Conservation (phyloP, 1,139 yeast species). For the Diutina rugosa region DNA sequence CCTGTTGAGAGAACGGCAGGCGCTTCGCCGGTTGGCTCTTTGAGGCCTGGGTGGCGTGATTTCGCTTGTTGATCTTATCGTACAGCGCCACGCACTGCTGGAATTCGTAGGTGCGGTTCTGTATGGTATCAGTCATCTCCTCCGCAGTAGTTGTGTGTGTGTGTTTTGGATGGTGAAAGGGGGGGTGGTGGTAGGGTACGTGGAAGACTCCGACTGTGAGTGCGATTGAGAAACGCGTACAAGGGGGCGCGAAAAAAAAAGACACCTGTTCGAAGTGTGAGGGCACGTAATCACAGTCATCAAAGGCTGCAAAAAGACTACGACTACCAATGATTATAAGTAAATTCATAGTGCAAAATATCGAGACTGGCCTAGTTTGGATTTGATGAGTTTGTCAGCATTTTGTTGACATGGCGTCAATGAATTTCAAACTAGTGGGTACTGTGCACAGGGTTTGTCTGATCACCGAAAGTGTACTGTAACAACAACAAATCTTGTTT, state of each 20-base stretch:
- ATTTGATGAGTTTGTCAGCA: no score
- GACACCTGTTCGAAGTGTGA: neutral
- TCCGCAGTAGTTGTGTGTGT: neutral
- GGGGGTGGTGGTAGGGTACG: neutral
- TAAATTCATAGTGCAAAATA: no score
- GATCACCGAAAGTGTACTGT: no score
- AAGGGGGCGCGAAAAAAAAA: neutral
- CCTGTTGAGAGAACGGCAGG: constrained; percentile 69
- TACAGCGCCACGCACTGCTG: constrained; percentile 71
- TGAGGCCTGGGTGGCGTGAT: constrained; percentile 6
- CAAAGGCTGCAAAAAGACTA: neutral
- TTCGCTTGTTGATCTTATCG: constrained; percentile 40
- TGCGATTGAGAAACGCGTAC: neutral
- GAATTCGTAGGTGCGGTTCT: constrained; percentile 77
- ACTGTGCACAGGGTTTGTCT: no score
- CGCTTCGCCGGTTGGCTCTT: constrained; percentile 15
- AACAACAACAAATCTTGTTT: no score
- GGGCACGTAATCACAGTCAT: neutral
- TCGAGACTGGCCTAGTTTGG: no score
- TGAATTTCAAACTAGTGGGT: no score
- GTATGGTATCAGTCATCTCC: constrained; percentile 16
- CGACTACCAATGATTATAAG: no score
- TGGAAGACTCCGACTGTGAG: neutral
- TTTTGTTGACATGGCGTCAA: no score
- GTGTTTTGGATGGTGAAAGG: neutral